Evolutionary conservation across 352 stramenopile species (phyloP), one percentile per base, ranked within the genome.

Genomic region (Pythium volutum): DNA sequence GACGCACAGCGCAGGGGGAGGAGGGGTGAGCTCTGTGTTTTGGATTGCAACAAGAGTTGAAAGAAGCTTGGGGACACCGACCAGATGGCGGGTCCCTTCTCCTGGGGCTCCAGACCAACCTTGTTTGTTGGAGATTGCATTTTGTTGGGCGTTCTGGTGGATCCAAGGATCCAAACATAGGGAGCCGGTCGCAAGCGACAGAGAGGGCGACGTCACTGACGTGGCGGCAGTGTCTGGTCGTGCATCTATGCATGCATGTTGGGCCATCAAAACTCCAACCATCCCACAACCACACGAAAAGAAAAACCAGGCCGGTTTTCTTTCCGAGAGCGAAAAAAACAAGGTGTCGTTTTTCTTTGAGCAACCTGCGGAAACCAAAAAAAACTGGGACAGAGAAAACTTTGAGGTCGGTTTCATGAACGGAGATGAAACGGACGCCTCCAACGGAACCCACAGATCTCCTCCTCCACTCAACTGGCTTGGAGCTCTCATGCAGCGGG

Each of bases 21-120:
- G 56, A 51, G 56, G 49, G 58, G 18, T 59, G 49, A 65, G 18
- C 58, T 65, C 58, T 59, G 57, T 57, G 49, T 59, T 59, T 38
- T 38, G 11, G 38, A 41, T 18, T 36, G 18, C 15, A 15, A 39
- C 18, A 20, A 65, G 36, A 59, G 20, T 65, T 18, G 10, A 22
- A 27, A 36, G 34, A 20, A 62, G 55, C 38, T n/a, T 39, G 56
- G 42, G 26, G 58, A 43, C 47, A 49, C 48, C 58, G 51, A 45
- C 58, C 58, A 65, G 58, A 36, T 65, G 58, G 36, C 14, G 31
- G 47, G 31, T 45, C 26, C 48, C 18, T 57, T 65, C 58, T 65
- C 23, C 36, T 55, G 34, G 25, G 36, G 46, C 56, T 53, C 55
- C 54, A 9, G 36, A 2, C 36, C 36, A 18, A 43, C 16, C 3